Evolutionary conservation across 768 basidiomycete species (phyloP).

Genomic region (Cantharellus anzutake): DNA sequence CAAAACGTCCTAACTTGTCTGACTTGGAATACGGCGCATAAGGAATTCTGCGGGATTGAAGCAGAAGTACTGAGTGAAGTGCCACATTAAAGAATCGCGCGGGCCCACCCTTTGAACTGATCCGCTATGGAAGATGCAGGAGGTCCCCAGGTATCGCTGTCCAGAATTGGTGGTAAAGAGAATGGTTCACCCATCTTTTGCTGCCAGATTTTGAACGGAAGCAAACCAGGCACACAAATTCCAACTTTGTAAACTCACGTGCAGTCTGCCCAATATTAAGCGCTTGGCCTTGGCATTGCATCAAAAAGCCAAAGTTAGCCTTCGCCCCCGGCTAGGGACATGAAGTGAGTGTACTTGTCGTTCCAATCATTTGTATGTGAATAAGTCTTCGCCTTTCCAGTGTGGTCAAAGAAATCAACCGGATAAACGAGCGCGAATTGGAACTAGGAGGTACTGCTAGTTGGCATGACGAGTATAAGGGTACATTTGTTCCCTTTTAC

Average conservation of each 20-base stretch:
- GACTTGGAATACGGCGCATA: slow-evolving; percentile 98
- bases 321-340: too few species aligned
- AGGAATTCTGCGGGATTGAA: slow-evolving; percentile 37
- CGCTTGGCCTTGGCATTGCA: too few species aligned
- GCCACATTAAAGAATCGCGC: too few species aligned
- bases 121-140: slow-evolving; percentile 69
- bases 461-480: slow-evolving; percentile 96
- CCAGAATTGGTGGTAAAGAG: slow-evolving; percentile 68
- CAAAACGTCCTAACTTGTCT: slow-evolving; percentile 93
- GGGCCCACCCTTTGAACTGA: slow-evolving; percentile 65
- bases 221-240: neutral
- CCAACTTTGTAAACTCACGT: neutral
- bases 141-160: slow-evolving; percentile 89
- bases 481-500: slow-evolving; percentile 17
- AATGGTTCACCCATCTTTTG: slow-evolving; percentile 39
- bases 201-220: neutral
- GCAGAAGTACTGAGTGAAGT: neutral
- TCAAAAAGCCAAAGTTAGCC: too few species aligned
- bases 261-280: too few species aligned
- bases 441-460: slow-evolving; percentile 46
- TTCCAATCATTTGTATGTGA: too few species aligned
- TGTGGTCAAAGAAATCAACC: slow-evolving; percentile 68
- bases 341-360: too few species aligned
- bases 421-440: slow-evolving; percentile 83
- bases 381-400: neutral